phyloP scores from a whole-genome alignment of 257 asterid genomes.

The Capsicum chinense region DNA sequence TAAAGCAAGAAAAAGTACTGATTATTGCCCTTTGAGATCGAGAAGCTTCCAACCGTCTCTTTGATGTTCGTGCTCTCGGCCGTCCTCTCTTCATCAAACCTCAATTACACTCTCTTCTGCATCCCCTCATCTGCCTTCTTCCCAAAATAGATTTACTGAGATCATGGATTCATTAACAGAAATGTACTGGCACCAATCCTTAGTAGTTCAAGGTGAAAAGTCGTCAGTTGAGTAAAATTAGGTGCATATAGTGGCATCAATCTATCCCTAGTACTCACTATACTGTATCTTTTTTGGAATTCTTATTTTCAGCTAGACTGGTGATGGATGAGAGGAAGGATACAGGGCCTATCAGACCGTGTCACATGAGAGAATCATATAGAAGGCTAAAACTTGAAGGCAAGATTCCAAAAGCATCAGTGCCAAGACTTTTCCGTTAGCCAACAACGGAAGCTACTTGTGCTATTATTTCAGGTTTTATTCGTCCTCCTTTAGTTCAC shows the following conservation, averaged over 20 bases:
- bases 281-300: neutral
- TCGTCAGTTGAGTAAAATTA: neutral
- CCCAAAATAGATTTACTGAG: neutral
- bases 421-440: conserved; percentile 82
- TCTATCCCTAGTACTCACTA: neutral
- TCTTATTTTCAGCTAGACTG: conserved; percentile 62
- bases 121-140: neutral
- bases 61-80: neutral
- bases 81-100: neutral
- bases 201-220: neutral
- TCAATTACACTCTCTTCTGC: neutral
- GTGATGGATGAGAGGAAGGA: conserved; percentile 86
- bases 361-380: conserved; percentile 93
- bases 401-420: conserved; percentile 81
- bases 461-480: neutral
- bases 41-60: neutral
- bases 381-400: conserved; percentile 86
- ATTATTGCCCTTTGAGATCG: neutral
- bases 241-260: neutral
- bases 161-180: neutral
- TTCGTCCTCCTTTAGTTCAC: neutral
- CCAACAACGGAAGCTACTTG: neutral
- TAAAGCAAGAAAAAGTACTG: neutral
- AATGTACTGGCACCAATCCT: neutral
- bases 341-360: conserved; percentile 92